Percentiles rank a stretch among this genome's conserved stretches.
These are phyloP conservation scores for Ulota crispa DNA, from an alignment of 225 moss, liverwort and hornwort genomes.

Conservation along the genomic window DNA sequence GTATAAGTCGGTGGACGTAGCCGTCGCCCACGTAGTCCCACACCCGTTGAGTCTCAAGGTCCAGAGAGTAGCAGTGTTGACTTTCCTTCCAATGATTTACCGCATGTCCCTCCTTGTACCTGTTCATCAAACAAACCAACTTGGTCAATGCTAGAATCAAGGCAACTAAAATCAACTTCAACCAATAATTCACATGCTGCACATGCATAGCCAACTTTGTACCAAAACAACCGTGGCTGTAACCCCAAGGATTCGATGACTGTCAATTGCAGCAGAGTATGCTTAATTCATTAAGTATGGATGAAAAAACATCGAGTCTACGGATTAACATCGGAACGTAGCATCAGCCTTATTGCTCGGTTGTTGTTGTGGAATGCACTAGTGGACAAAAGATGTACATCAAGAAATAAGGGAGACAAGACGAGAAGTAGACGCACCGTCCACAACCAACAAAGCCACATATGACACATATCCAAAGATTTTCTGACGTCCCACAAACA, in stretches of 20 bases:
- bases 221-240: neutral
- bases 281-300: neutral
- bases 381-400: neutral
- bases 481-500: constrained; percentile 86
- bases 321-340: neutral
- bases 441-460: constrained; percentile 99
- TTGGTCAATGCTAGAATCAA: constrained; percentile 21
- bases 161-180: neutral
- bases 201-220: neutral
- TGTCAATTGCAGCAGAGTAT: constrained; percentile 2
- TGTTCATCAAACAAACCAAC: constrained; percentile 26
- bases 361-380: neutral
- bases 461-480: constrained; percentile 98
- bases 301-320: neutral
- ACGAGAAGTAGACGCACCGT: constrained; percentile 50
- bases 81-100: constrained; percentile 96
- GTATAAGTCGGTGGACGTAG: constrained; percentile 95
- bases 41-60: constrained; percentile 92
- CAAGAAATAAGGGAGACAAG: constrained; percentile 4
- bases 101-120: constrained; percentile 95
- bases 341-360: neutral
- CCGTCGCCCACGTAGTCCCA: constrained; percentile 99
- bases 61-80: constrained; percentile 93
- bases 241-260: neutral
- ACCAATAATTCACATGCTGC: neutral